Conservation (phyloP, 768 basidiomycete genomes). For the Boletus barrowsii region DNA sequence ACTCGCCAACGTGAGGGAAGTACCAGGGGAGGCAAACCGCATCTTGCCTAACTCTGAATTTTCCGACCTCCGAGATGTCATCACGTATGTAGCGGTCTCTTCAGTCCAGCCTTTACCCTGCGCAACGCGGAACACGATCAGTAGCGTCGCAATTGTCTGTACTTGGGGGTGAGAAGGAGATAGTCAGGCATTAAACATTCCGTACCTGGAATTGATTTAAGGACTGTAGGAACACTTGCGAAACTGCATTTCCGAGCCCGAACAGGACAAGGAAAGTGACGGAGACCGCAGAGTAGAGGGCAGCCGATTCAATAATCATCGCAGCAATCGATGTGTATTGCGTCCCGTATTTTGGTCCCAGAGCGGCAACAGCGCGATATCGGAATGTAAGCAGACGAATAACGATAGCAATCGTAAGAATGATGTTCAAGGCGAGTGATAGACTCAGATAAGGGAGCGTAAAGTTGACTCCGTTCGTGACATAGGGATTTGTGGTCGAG, state of each 20-base stretch:
- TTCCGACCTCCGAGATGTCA: neutral
- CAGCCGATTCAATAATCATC: conserved; percentile 36
- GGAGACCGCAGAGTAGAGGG: conserved; percentile 26
- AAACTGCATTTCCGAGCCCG: conserved; percentile 15
- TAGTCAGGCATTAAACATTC: no score
- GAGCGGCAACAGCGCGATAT: neutral
- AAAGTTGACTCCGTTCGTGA: conserved; percentile 9
- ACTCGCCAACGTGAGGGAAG: neutral
- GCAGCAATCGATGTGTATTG: conserved; percentile 33
- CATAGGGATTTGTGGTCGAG: conserved; percentile 11
- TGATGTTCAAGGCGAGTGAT: conserved; percentile 32
- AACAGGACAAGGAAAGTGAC: conserved; percentile 32
- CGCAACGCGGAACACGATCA: conserved; percentile 9
- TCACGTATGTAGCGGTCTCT: conserved; percentile 2
- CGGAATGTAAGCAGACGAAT: conserved; percentile 26
- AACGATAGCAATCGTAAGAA: conserved; percentile 32
- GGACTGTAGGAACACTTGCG: conserved; percentile 30
- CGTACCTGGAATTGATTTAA: conserved; percentile 30
- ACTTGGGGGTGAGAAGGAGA: neutral
- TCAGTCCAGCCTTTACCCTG: conserved; percentile 8
- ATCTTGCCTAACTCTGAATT: neutral
- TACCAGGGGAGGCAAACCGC: neutral
- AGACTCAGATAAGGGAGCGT: conserved; percentile 26
- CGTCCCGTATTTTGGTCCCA: conserved; percentile 24
- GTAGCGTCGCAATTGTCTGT: conserved; percentile 5